These are phyloP conservation scores for Aspergillus amoenus DNA, from an alignment of 2,329 filamentous ascomycete genomes.

Conservation along the genomic window DNA sequence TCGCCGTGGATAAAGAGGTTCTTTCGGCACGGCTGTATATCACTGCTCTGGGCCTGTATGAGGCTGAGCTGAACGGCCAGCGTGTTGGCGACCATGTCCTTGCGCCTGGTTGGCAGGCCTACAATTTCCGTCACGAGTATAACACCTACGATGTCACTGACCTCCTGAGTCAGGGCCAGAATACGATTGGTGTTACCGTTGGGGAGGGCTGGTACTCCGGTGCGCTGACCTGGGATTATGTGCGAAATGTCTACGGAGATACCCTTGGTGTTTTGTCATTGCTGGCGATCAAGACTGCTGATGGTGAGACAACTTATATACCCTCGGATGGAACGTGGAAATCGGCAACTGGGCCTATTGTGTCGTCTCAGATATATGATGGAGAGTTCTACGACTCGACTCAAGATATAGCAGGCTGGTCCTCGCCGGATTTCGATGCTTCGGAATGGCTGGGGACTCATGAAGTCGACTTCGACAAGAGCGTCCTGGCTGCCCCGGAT, in stretches of 20 bases:
- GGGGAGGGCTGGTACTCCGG: conserved; percentile 51
- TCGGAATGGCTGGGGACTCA: conserved; percentile 15
- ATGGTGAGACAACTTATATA: conserved; percentile 10
- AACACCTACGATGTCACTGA: conserved; percentile 53
- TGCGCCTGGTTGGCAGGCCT: conserved; percentile 52
- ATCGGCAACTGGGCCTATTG: conserved; percentile 11
- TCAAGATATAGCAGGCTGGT: conserved; percentile 33
- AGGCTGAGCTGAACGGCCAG: conserved; percentile 49
- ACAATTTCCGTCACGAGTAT: conserved; percentile 50
- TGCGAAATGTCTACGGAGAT: conserved; percentile 21
- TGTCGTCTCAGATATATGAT: conserved; percentile 48
- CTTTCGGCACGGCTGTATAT: conserved; percentile 43
- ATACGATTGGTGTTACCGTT: conserved; percentile 43
- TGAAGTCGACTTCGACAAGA: conserved; percentile 9
- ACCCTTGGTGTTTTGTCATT: conserved; percentile 11
- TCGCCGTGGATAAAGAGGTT: conserved; percentile 19
- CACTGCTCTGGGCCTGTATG: conserved; percentile 48
- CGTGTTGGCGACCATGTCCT: conserved; percentile 45
- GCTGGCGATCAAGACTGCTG: conserved; percentile 5
- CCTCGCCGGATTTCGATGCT: conserved; percentile 23
- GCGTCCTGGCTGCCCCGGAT: conserved; percentile 28
- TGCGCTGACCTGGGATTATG: conserved; percentile 26
- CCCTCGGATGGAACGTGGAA: conserved; percentile 14
- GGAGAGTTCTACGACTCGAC: conserved; percentile 52
- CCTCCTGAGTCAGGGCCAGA: conserved; percentile 37